Base-by-base conservation (phyloP, 2,329 filamentous ascomycete species). In the Penicillium italicum region DNA sequence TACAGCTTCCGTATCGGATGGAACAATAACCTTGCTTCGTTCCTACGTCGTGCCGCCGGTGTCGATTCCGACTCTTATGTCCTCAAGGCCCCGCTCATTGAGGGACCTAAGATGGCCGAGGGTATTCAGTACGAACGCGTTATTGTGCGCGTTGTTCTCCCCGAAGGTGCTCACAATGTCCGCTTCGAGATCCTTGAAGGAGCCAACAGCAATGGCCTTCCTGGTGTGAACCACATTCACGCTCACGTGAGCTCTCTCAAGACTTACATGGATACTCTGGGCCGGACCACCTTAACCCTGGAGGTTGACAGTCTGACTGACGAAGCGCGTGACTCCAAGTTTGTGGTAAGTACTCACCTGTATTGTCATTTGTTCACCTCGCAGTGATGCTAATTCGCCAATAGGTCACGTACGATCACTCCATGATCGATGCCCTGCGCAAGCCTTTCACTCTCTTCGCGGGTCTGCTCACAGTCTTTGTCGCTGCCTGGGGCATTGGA, bases 1-100 rank as follows among this genome's bases (percentile, higher is more conserved):
- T 97, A 97, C 76, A 94, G 90, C 62, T 99, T 97, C 80, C 90
- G 89, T 56, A 86, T 97, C 55, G 94, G 94, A 64, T 99, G 94
- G 94, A 95, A 97, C 77, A 87, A 89, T 50, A 85, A 96, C 63
- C 81, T 95, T 28, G 85, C 85, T 67, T 84, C 83, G 55, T 94
- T 90, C 72, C 72, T 99, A 62, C 86, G 90, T 66, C 80, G 79
- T 66, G 69, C 80, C 64, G 67, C 73, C 7, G 80, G 83, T 40
- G 77, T 51, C 20, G 22, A 80, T 43, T 82, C 81, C 26, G 85
- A 90, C 57, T 83, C 85, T n/a, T 96, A 90, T 68, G 82, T 96
- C 10, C 82, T 99, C 57, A 95, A 90, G 69, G 87, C 97, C 8
- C 93, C 94, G 8, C 94, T 99, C 77, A 78, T 99, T 11, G 91